A percentile compares a stretch with the other conserved stretches of the same genome.
Evolutionary conservation across 2,329 filamentous ascomycete species (phyloP).

Genomic region (Elsinoe perseae): DNA sequence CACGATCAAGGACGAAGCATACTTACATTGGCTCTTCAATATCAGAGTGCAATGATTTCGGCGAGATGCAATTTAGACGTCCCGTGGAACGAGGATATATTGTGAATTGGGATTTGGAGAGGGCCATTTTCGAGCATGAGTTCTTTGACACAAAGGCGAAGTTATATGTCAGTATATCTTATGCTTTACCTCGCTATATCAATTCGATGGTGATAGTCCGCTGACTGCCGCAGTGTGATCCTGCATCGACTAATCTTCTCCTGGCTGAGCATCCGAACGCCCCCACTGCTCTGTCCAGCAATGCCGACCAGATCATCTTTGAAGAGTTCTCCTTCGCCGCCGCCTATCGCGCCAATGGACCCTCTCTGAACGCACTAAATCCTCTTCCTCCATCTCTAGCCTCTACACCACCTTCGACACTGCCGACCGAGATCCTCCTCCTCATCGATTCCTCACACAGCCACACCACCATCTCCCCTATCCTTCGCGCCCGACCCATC

Average conservation of each 20-base stretch:
- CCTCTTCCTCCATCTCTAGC: slow-evolving; percentile 16
- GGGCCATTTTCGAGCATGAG: slow-evolving; percentile 88
- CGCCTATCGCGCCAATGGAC: slow-evolving; percentile 68
- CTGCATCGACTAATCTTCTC: slow-evolving; percentile 72
- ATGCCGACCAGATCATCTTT: slow-evolving; percentile 94
- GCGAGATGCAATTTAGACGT: slow-evolving; percentile 75
- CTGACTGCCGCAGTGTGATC: slow-evolving; percentile 51
- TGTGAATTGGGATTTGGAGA: slow-evolving; percentile 94
- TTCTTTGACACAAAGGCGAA: slow-evolving; percentile 66
- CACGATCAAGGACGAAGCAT: slow-evolving; percentile 65
- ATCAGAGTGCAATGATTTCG: slow-evolving; percentile 74
- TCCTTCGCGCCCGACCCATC: slow-evolving; percentile 71
- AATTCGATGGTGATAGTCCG: not conserved
- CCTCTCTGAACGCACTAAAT: slow-evolving; percentile 74
- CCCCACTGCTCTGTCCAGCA: slow-evolving; percentile 70
- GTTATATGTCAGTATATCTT: slow-evolving; percentile 36
- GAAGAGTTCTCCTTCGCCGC: slow-evolving; percentile 91
- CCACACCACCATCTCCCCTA: slow-evolving; percentile 80
- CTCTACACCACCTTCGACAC: slow-evolving; percentile 34
- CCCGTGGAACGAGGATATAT: slow-evolving; percentile 92
- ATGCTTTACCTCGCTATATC: not conserved
- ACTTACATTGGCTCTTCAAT: slow-evolving; percentile 75
- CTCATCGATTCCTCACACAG: slow-evolving; percentile 90
- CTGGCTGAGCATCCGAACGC: slow-evolving; percentile 81
- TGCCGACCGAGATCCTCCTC: slow-evolving; percentile 58